Evolutionary conservation across 1,284 basidiomycete genomes (phyloP), one percentile per base, ranked within the genome.

Genomic region (Xerocomus nothofagi): DNA sequence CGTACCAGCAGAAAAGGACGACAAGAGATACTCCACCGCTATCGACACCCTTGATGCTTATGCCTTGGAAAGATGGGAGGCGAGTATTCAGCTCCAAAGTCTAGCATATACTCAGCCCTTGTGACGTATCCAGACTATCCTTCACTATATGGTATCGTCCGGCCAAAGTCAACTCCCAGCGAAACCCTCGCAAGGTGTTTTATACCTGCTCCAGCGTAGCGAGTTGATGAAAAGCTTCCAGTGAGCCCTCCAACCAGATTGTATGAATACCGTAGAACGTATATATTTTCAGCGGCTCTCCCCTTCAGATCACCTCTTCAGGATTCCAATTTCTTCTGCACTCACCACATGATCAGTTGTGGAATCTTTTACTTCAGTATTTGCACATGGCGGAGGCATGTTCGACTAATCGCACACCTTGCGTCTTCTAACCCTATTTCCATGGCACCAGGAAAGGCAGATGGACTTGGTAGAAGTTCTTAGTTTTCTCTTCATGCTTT

Each of bases 71-170:
- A 83, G 91, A 50, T 99, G 97, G 95, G 97, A 99, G 81, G 92
- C 90, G 59, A 56, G 78, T 67, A 34, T 39, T 29, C 37, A 33
- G 42, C 18, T 39, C 26, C 44, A 20, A n/a, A 30, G 41, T 23
- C 18, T 29, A 17, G 36, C 17, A 23, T 23, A 23, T 30, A 26
- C 27, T 36, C 20, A 45, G 39, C 18, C 23, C 17, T 33, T 17
- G 1, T 20, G 31, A 8, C 24, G 26, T 26, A 26, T 46, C 15
- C 29, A 70, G 92, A 93, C 91, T 0, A 97, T 99, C 59, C 77
- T 98, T 44, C 95, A 98, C 71, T 99, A 92, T 68, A 98, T 99
- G 95, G 97, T 99, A 2, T 95, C 94, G 3, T 95, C 93, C 24
- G 89, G 89, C 8, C 89, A 82, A 47, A 81, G 81, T 34, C 81